Evolutionary conservation across 2,329 filamentous ascomycete species (phyloP).

Genomic region (Alternaria gaisen): DNA sequence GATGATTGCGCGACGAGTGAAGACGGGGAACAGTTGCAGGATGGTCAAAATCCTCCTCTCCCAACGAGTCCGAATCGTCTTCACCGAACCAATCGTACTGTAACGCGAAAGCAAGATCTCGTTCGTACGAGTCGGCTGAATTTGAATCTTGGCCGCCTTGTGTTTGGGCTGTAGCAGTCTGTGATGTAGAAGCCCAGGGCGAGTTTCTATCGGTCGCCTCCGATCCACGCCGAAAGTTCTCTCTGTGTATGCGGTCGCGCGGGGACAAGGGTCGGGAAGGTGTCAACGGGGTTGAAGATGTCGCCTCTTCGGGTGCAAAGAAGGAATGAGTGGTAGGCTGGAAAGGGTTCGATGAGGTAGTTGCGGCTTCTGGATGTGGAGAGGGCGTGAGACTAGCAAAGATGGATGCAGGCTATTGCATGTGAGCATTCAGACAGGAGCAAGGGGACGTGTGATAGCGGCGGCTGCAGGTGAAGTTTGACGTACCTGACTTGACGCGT

Average conservation of each 20-base stretch:
- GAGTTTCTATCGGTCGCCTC: not conserved
- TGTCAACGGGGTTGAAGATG: not conserved
- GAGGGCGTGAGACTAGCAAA: constrained; percentile 11
- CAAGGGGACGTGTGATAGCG: not conserved
- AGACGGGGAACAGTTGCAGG: not conserved
- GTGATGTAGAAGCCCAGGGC: not conserved
- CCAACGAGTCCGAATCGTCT: constrained; percentile 6
- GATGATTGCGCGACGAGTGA: not conserved
- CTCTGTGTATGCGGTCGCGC: not conserved
- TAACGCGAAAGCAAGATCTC: constrained; percentile 20
- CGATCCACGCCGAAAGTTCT: constrained; percentile 1
- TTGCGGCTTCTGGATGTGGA: constrained; percentile 2
- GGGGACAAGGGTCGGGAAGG: not conserved
- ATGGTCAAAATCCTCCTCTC: not conserved
- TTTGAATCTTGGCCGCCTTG: not conserved
- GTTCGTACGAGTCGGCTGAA: constrained; percentile 5
- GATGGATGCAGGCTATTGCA: constrained; percentile 12
- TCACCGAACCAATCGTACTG: constrained; percentile 14
- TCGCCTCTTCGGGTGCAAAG: not conserved
- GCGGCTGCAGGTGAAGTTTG: not conserved
- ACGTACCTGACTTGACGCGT: constrained; percentile 18
- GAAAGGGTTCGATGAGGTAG: constrained; percentile 2
- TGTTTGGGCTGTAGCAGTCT: constrained; percentile 10
- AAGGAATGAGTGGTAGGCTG: not conserved
- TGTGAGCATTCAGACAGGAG: constrained; percentile 8